Base-by-base conservation (phyloP, 129 eudicot genomes). In the Arctium minus region DNA sequence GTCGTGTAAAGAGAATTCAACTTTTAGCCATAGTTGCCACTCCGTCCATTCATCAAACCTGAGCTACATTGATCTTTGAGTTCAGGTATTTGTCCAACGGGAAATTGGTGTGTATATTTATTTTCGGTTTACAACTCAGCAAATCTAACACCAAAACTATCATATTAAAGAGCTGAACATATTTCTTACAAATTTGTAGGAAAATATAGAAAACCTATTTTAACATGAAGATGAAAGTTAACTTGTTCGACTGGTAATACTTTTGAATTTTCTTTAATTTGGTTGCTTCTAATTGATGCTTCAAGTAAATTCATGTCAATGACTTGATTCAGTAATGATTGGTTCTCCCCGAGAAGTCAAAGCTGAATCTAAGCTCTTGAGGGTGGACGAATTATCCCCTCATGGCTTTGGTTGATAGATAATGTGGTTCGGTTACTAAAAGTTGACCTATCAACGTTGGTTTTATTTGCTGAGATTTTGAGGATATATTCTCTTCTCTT, bases 21-120 rank as follows among this genome's bases (percentile, higher is more conserved):
- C 30, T 35, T 18, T n/a, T 73, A 73, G 33, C 9, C 42, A 8
- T 68, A 15, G 67, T 27, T 78, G 4, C 62, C 69, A 77, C 81
- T 64, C 4, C 37, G 15, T 65, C 9, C 18, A 2, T 64, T 60
- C 29, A 78, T 29, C 2, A 39, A 69, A 48, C 42, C 31, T 4
- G 42, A 69, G 76, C 44, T 79, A 69, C 68, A 44, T 79, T 69
- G 82, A 69, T 79, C 36, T 31, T 70, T 70, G 83, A 42, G 32
- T 79, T 80, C 29, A 70, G 18, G 50, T 39, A 31, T 0, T 17
- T 65, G 71, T 69, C 38, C 32, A 68, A 40, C 5, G 8, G 39
- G 31, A 68, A 46, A 11, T 27, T 68, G 6, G 29, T 39, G 64
- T 38, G 3, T 35, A 32, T 10, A 6, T n/a, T 15, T 15, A 15